These are phyloP conservation scores for Alternaria consortialis DNA, from an alignment of 2,329 filamentous ascomycete genomes.

Conservation along the genomic window DNA sequence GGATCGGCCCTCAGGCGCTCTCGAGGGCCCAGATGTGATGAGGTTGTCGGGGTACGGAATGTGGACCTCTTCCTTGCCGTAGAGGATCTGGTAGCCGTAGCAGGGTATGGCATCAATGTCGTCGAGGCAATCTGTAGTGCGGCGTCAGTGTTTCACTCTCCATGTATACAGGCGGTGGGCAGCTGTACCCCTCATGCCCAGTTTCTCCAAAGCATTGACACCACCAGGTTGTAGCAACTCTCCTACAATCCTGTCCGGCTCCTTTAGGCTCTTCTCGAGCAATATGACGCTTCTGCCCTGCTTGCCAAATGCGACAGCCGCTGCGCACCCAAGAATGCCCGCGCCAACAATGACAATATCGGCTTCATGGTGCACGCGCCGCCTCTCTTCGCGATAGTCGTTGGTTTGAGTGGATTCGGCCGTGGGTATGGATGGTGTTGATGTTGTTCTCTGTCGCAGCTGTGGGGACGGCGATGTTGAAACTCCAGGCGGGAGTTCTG, in stretches of 20 bases:
- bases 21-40: conserved; percentile 42
- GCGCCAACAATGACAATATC: conserved; percentile 94
- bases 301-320: conserved; percentile 83
- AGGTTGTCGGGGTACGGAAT: conserved; percentile 81
- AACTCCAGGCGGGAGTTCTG: conserved; percentile 36
- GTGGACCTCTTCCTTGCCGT: conserved; percentile 74
- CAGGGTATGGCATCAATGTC: conserved; percentile 86
- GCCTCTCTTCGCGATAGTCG: conserved; percentile 55
- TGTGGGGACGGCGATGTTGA: conserved; percentile 19
- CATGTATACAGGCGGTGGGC: neutral
- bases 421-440: conserved; percentile 21
- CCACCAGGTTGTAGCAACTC: conserved; percentile 95
- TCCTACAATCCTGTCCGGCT: conserved; percentile 95
- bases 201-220: conserved; percentile 77
- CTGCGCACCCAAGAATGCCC: conserved; percentile 86
- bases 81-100: conserved; percentile 87
- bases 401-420: conserved; percentile 22
- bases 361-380: conserved; percentile 66
- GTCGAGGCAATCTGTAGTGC: conserved; percentile 73
- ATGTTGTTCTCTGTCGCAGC: conserved; percentile 23
- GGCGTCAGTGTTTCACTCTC: conserved; percentile 17
- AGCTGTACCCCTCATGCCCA: conserved; percentile 69
- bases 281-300: conserved; percentile 92
- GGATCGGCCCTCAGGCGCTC: conserved; percentile 72
- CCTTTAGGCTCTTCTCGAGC: conserved; percentile 86